Base-by-base conservation (phyloP, 78 protist species). In the Creolimax fragrantissima region DNA sequence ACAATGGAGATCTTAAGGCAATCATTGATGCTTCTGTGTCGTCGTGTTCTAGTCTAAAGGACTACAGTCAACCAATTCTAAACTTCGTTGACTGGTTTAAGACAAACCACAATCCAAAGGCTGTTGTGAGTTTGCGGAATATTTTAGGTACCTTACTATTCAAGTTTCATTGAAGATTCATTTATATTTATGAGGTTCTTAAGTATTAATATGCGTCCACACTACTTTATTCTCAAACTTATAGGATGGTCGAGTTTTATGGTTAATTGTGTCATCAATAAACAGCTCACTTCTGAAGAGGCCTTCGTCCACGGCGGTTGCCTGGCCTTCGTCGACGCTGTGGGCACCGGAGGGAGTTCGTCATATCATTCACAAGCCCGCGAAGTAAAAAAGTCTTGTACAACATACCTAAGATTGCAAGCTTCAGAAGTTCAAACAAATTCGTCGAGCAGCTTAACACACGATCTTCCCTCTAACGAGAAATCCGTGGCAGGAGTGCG, bases 221-320 rank as follows among this genome's bases (percentile, higher is more conserved):
- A n/a, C n/a, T n/a, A n/a, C n/a, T n/a, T n/a, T n/a, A n/a, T n/a
- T n/a, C n/a, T n/a, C n/a, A n/a, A n/a, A n/a, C n/a, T n/a, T n/a
- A n/a, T n/a, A n/a, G 84, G 98, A 11, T 97, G 98, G 98, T 96
- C 85, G 4, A 42, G 91, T 24, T 98, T 98, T 81, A 85, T 97
- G 94, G 35, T 35, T 5, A 24, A 6, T 41, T 83, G 86, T 83
- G 86, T 83, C 44, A 24, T 6, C 35, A 24, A 24, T 32, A 24
- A 41, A 2, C 93, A 47, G 47, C 81, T 3, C 3, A 5, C 89
- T 3, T 4, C 67, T 47, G 42, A 36, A 36, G 88, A 3, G 35
- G 84, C 88, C 37, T 37, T 41, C 35, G 90, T 97, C 35, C 98
- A 98, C 81, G 99, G 98, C 44, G 98, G 97, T 2, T 94, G 93